phyloP scores from a whole-genome alignment of 441 rosid genomes.

The Hura crepitans region DNA sequence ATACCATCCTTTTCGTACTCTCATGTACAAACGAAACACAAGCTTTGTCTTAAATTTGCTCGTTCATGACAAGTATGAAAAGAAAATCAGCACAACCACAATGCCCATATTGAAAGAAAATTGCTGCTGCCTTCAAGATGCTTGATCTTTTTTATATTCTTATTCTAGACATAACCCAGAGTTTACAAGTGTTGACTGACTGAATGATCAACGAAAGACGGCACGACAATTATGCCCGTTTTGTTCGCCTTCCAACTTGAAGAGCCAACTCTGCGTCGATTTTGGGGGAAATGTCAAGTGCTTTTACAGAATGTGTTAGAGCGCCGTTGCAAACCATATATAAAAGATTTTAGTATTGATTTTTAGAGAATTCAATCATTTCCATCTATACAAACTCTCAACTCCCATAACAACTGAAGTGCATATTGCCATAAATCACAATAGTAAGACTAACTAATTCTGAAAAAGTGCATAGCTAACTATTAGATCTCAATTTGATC shows the following conservation, averaged over 20 bases:
- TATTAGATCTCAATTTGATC: not conserved
- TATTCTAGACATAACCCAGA: not conserved
- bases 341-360: not conserved
- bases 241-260: constrained; percentile 82
- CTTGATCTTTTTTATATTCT: not conserved
- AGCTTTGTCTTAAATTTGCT: too few species aligned
- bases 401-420: not conserved
- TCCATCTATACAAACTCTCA: not conserved
- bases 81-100: too few species aligned
- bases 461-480: not conserved
- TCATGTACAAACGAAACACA: too few species aligned
- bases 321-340: constrained; percentile 60
- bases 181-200: not conserved
- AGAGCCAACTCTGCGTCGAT: constrained; percentile 89
- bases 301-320: constrained; percentile 85
- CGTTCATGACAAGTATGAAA: too few species aligned
- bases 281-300: constrained; percentile 87
- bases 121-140: too few species aligned
- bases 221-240: constrained; percentile 51
- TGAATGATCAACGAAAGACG: not conserved
- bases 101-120: too few species aligned
- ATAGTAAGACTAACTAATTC: not conserved
- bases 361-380: not conserved
- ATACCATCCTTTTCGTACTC: too few species aligned
- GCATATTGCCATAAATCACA: not conserved